Percentiles rank a stretch among this genome's conserved stretches.
phyloP scores from a whole-genome alignment of 1,284 basidiomycete species.

The Ceratobasidium sp. region DNA sequence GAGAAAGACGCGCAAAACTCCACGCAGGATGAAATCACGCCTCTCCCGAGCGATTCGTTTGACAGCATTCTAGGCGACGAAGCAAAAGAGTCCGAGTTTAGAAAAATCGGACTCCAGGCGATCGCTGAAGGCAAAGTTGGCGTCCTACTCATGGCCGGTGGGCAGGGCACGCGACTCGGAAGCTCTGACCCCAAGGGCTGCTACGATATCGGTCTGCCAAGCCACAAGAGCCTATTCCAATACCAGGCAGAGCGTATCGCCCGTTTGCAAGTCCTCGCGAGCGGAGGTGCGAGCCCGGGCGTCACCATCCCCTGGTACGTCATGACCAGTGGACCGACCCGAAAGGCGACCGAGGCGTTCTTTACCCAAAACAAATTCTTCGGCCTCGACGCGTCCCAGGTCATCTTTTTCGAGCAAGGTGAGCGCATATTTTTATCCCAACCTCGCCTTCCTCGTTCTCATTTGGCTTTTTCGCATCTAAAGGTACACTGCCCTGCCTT shows the following conservation, averaged over 20 bases:
- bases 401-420: constrained; percentile 99
- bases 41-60: constrained; percentile 82
- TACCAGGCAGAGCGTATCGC: constrained; percentile 96
- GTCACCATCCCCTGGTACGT: constrained; percentile 95
- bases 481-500: constrained; percentile 97
- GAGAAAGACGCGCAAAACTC: constrained; percentile 70
- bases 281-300: constrained; percentile 65
- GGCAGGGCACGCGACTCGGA: constrained; percentile 96
- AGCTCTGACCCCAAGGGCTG: constrained; percentile 96
- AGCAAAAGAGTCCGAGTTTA: constrained; percentile 79
- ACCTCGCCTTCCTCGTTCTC: constrained; percentile 16
- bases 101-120: constrained; percentile 81
- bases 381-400: constrained; percentile 83
- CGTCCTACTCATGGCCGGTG: constrained; percentile 97
- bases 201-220: constrained; percentile 96
- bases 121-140: constrained; percentile 88
- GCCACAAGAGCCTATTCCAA: constrained; percentile 95
- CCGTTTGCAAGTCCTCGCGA: constrained; percentile 83
- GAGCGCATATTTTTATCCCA: constrained; percentile 53
- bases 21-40: constrained; percentile 71
- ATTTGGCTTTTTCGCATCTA: constrained; percentile 50
- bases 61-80: constrained; percentile 72
- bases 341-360: constrained; percentile 87
- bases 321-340: constrained; percentile 98
- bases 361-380: constrained; percentile 87